Base-by-base conservation (phyloP, 2,329 filamentous ascomycete genomes). In the Talaromyces sp. region DNA sequence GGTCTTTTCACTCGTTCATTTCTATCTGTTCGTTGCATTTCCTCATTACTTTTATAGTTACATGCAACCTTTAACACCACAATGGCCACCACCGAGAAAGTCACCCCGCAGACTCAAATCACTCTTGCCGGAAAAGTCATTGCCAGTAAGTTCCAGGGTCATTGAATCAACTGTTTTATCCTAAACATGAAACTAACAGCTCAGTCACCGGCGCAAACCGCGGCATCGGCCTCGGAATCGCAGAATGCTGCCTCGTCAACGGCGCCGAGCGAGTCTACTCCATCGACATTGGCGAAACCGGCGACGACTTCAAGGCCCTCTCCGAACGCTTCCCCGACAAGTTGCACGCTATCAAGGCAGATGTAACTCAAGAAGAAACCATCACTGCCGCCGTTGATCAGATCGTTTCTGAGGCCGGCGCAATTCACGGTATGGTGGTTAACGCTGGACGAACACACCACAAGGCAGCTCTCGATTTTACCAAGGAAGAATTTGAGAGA, bases 231-330 rank as follows among this genome's bases (percentile, higher is more conserved):
- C 75, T 82, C 1, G 80, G 79, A 7, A 77, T 83, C 53, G 80
- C 80, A 34, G 77, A 82, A 68, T 77, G 79, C 54, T 82, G 79
- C 69, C 76, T 83, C 17, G 78, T 75, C 69, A 83, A 83, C 70
- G 72, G 71, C 1, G 81, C 81, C 22, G 72, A 72, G 13, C 70
- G 66, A 31, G 74, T 81, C 40, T 80, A 77, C 71, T 78, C 75
- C 25, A 72, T 81, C 40, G 79, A 81, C 70, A 71, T 79, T 25
- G 71, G 75, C 27, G 27, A n/a, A 8, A 74, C 76, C 1, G 72
- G 72, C 27, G 70, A 72, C 27, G 75, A 77, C 11, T 76, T 76
- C 65, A n/a, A 38, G 17, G 74, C 70, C 3, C 65, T 83, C 1
- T 72, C 74, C 40, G 79, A 80, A 67, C 72, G 74, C 7, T 77